phyloP scores from a whole-genome alignment of 352 stramenopile species.

The Thalassiosira sp. region DNA sequence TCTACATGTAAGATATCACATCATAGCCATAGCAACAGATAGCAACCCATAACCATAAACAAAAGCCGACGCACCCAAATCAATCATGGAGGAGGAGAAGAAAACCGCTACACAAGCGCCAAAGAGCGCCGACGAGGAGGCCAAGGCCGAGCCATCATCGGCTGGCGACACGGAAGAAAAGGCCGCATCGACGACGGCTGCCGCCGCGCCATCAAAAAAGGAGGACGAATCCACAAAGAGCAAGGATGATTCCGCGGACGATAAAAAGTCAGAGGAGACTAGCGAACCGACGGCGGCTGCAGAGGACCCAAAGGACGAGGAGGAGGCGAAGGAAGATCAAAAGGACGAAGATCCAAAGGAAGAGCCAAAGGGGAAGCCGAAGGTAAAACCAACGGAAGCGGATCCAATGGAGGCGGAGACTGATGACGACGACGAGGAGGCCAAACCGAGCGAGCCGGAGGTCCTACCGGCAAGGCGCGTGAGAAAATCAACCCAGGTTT shows the following conservation, averaged over 20 bases:
- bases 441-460: not conserved
- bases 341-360: not conserved
- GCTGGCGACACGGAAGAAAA: not conserved
- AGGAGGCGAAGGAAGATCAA: no score
- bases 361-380: no score
- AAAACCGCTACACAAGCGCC: not conserved
- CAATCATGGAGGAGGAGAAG: not conserved
- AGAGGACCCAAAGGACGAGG: not conserved
- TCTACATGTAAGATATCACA: no score
- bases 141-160: not conserved
- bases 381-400: no score
- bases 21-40: no score
- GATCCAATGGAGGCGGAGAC: not conserved
- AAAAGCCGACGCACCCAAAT: not conserved
- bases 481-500: slow-evolving; percentile 20
- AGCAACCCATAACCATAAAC: no score
- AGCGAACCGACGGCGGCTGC: not conserved
- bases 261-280: slow-evolving; percentile 1
- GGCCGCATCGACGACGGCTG: not conserved
- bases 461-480: slow-evolving; percentile 11
- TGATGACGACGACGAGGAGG: not conserved
- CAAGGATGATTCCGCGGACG: not conserved
- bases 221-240: not conserved
- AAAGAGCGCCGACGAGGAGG: not conserved
- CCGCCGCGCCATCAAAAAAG: not conserved